A percentile compares a stretch with the other conserved stretches of the same genome.
Conservation (phyloP, 2,329 filamentous ascomycete species). For the Colletotrichum costaricense region DNA sequence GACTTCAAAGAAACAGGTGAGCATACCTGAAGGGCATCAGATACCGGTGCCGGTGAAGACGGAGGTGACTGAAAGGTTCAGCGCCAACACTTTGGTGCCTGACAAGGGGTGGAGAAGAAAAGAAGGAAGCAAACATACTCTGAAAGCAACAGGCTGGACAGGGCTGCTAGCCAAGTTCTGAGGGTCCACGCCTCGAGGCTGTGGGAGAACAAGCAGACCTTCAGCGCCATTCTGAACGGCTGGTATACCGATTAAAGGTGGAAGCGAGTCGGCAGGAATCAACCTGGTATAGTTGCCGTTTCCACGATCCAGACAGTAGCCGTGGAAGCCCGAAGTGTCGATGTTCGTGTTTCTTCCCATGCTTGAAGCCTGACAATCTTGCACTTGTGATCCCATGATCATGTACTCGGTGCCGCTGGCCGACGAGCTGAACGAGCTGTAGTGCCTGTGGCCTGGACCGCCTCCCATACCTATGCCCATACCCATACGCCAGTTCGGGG, state of each 20-base stretch:
- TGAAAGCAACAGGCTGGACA: conserved; percentile 47
- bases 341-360: background rate
- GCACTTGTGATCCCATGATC: background rate
- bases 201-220: conserved; percentile 61
- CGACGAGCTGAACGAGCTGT: conserved; percentile 39
- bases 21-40: conserved; percentile 49
- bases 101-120: background rate
- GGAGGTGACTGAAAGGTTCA: conserved; percentile 43
- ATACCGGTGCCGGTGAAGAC: conserved; percentile 36
- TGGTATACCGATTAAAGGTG: conserved; percentile 56
- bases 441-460: conserved; percentile 53
- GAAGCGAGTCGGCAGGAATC: conserved; percentile 66
- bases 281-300: conserved; percentile 66
- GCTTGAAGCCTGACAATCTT: conserved; percentile 32
- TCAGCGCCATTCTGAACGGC: conserved; percentile 48
- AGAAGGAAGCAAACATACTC: conserved; percentile 47
- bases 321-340: conserved; percentile 48
- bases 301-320: conserved; percentile 65
- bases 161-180: conserved; percentile 51
- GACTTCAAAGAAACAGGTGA: background rate
- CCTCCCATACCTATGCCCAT: background rate
- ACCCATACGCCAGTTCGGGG: conserved; percentile 23
- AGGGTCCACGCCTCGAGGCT: conserved; percentile 50
- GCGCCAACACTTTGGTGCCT: conserved; percentile 37
- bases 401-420: conserved; percentile 12